A percentile compares a stretch with the other conserved stretches of the same genome.
phyloP scores from a whole-genome alignment of 345 rosid species.

The Mangifera indica region DNA sequence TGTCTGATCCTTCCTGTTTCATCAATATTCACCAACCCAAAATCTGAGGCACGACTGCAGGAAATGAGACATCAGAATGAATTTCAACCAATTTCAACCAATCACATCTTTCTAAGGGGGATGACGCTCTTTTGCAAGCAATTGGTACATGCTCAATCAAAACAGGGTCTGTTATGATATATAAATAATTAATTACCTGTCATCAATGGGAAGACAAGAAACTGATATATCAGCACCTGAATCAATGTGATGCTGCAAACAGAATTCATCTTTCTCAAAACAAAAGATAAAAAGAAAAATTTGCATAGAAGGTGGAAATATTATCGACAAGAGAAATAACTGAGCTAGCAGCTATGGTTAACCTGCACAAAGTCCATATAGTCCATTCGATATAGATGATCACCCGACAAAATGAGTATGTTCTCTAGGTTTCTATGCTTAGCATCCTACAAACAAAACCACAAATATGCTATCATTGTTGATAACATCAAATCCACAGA shows the following conservation, averaged over 20 bases:
- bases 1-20: slow-evolving; percentile 55
- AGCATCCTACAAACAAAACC: slow-evolving; percentile 53
- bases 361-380: slow-evolving; percentile 91
- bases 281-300: not conserved
- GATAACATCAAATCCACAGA: slow-evolving; percentile 9
- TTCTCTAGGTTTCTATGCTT: slow-evolving; percentile 76
- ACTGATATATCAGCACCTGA: slow-evolving; percentile 65
- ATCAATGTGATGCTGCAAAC: slow-evolving; percentile 61
- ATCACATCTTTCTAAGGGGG: not conserved
- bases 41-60: slow-evolving; percentile 74
- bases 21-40: slow-evolving; percentile 73
- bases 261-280: not conserved
- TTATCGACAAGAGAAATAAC: slow-evolving; percentile 7
- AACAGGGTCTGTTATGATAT: not conserved
- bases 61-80: slow-evolving; percentile 15
- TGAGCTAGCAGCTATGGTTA: slow-evolving; percentile 12
- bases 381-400: slow-evolving; percentile 92
- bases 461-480: slow-evolving; percentile 10
- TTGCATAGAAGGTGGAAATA: not conserved
- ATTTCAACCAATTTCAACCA: not conserved
- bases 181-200: slow-evolving; percentile 40
- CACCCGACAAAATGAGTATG: slow-evolving; percentile 80
- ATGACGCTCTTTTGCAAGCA: not conserved
- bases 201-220: slow-evolving; percentile 61
- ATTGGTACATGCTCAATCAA: not conserved